Evolutionary conservation across 2,329 filamentous ascomycete species (phyloP).

Genomic region (Pyricularia grisea): DNA sequence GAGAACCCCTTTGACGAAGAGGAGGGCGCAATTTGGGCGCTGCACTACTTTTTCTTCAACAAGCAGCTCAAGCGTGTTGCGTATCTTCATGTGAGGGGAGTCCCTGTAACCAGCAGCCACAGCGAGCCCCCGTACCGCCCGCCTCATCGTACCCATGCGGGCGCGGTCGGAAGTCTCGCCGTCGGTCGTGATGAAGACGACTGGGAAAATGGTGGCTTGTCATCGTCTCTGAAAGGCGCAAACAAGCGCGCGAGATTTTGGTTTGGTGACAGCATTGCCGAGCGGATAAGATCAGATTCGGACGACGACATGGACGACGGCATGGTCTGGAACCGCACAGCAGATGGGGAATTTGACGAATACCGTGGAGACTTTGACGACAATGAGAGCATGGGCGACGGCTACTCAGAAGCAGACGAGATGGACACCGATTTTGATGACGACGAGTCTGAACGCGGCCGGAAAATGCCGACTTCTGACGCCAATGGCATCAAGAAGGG

Average conservation of each 20-base stretch:
- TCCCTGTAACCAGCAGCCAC: slow-evolving; percentile 60
- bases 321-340: slow-evolving; percentile 47
- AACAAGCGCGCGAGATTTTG: slow-evolving; percentile 82
- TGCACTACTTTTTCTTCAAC: slow-evolving; percentile 98
- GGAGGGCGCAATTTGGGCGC: slow-evolving; percentile 87
- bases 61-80: slow-evolving; percentile 84
- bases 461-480: slow-evolving; percentile 1
- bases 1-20: slow-evolving; percentile 87
- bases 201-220: neutral
- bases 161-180: neutral
- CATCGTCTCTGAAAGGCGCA: slow-evolving; percentile 34
- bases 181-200: slow-evolving; percentile 9
- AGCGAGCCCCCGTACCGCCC: slow-evolving; percentile 32
- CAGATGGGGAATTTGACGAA: slow-evolving; percentile 46
- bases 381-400: slow-evolving; percentile 29
- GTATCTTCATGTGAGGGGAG: slow-evolving; percentile 86
- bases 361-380: slow-evolving; percentile 37
- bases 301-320: slow-evolving; percentile 40
- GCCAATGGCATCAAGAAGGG: slow-evolving; percentile 19
- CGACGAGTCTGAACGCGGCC: slow-evolving; percentile 15
- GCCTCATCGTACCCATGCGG: slow-evolving; percentile 6
- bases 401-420: slow-evolving; percentile 23
- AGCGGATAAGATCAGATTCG: slow-evolving; percentile 34
- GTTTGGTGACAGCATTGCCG: slow-evolving; percentile 61
- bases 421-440: slow-evolving; percentile 28